Evolutionary conservation across 2,329 filamentous ascomycete species (phyloP), one percentile per base, ranked within the genome.

Genomic region (Clonostachys rosea): DNA sequence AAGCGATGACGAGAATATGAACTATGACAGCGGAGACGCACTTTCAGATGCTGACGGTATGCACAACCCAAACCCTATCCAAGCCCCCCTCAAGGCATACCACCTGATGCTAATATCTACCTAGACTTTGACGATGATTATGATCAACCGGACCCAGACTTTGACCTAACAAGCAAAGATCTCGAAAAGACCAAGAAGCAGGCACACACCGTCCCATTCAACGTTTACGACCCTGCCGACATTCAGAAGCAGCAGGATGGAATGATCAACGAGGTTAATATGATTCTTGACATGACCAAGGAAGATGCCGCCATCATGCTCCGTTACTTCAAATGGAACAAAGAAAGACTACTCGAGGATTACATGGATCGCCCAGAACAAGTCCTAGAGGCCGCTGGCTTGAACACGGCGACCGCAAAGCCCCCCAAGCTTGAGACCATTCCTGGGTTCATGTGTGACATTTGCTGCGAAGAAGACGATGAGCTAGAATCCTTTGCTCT

Each of bases 281-380:
- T 86, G 73, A 92, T 99, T 53, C 78, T 99, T 35, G 89, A 91
- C 50, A 84, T 96, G 62, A 84, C 88, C 14, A 87, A 89, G 57
- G 94, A 97, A 67, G 89, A 94, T 52, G 85, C 89, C 0, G 92
- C 91, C 20, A 96, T 99, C 46, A 75, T 99, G 39, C 74, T 99
- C 50, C 86, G 94, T 42, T 82, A 94, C 67, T 89, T 89, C 57
- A 81, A 91, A 60, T 99, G 94, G 94, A 97, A 97, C 67, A 94
- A 96, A 65, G 94, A 99, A 64, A 84, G 89, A 37, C 67, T 99
- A 55, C 91, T 97, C 48, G 94, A 99, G 60, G 85, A 90, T 53
- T 97, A 97, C 67, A 96, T 99, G 91, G 92, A 99, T 54, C 81
- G 81, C 44, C 84, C 87, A 5, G 83, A 87, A 49, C 81, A 86